phyloP scores from a whole-genome alignment of 1,284 basidiomycete genomes.

The Leccinum subrobustum region DNA sequence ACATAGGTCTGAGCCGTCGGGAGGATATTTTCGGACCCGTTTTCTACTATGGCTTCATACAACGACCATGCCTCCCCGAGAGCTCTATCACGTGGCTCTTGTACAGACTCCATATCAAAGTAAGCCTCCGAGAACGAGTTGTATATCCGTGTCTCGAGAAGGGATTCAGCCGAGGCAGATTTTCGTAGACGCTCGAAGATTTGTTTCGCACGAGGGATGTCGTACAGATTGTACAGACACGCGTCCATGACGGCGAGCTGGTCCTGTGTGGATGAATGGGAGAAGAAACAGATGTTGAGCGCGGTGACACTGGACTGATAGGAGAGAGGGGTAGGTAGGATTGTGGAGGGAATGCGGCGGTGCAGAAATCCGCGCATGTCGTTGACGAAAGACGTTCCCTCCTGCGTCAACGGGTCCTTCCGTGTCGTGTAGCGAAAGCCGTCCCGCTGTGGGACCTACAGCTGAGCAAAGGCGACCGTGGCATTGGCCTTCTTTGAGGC shows the following conservation, averaged over 20 bases:
- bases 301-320: constrained; percentile 36
- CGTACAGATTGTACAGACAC: constrained; percentile 70
- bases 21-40: no score
- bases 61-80: no score
- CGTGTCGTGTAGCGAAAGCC: constrained; percentile 38
- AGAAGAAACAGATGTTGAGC: constrained; percentile 57
- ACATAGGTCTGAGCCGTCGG: no score
- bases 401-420: constrained; percentile 21
- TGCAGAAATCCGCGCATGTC: constrained; percentile 51
- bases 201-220: constrained; percentile 66
- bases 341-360: constrained; percentile 47
- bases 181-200: constrained; percentile 63
- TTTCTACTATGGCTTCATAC: no score
- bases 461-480: constrained; percentile 44
- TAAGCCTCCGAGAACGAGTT: no score
- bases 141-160: no score
- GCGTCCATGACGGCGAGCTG: constrained; percentile 75
- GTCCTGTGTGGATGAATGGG: constrained; percentile 64
- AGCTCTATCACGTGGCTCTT: no score
- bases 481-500: constrained; percentile 54
- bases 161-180: neutral
- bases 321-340: constrained; percentile 65
- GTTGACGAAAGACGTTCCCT: constrained; percentile 21
- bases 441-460: constrained; percentile 36
- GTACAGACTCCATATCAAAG: no score